Conservation (phyloP, 2,329 filamentous ascomycete genomes). For the Lachnum nothofagi region DNA sequence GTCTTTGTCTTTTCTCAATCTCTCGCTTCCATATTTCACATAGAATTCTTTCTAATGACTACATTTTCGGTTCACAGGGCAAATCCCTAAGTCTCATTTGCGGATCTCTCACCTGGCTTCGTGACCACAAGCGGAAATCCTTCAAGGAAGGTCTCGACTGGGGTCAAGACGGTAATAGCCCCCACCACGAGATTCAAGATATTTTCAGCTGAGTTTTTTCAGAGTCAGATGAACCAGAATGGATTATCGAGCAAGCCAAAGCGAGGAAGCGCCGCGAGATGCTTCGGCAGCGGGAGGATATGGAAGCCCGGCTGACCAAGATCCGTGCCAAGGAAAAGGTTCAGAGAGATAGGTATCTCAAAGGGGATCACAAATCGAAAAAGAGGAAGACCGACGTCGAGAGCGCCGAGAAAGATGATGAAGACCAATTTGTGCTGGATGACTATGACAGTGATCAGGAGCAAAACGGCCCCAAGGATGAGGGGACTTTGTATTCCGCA, state of each 20-base stretch:
- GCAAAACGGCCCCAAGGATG: slow-evolving; percentile 25
- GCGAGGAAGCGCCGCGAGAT: slow-evolving; percentile 51
- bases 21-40: neutral
- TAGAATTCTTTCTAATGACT: neutral
- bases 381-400: slow-evolving; percentile 36
- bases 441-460: slow-evolving; percentile 65
- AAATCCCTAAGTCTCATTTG: slow-evolving; percentile 72
- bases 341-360: slow-evolving; percentile 43
- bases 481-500: slow-evolving; percentile 47
- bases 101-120: slow-evolving; percentile 65
- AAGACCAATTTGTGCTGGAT: slow-evolving; percentile 57
- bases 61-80: slow-evolving; percentile 38
- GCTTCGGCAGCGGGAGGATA: slow-evolving; percentile 50
- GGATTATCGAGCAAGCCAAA: slow-evolving; percentile 60
- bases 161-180: slow-evolving; percentile 17
- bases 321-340: slow-evolving; percentile 54
- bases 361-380: slow-evolving; percentile 43
- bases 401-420: slow-evolving; percentile 35
- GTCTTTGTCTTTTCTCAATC: no score
- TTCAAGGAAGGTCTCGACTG: slow-evolving; percentile 30
- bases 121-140: slow-evolving; percentile 54
- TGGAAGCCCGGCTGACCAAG: slow-evolving; percentile 54
- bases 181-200: neutral
- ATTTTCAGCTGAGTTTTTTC: slow-evolving; percentile 1
- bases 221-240: slow-evolving; percentile 59